phyloP scores from a whole-genome alignment of 345 rosid genomes.

The Ricinus communis region DNA sequence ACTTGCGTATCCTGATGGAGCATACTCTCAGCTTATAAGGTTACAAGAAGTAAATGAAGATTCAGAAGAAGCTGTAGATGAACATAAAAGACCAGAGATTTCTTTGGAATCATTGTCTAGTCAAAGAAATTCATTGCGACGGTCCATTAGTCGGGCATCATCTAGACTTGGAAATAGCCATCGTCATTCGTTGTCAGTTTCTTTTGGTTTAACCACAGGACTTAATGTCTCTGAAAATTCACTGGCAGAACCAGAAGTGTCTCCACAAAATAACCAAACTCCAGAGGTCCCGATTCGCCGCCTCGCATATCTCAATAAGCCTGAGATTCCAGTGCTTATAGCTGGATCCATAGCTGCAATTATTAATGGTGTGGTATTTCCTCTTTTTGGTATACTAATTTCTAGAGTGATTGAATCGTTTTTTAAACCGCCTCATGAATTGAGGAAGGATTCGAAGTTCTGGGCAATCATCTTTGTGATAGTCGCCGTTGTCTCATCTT shows the following conservation, averaged over 20 bases:
- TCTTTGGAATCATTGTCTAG: conserved; percentile 30
- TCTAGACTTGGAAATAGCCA: conserved; percentile 58
- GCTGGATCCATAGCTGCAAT: conserved; percentile 52
- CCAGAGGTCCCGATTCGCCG: conserved; percentile 53
- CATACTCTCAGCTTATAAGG: conserved; percentile 79
- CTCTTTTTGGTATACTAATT: conserved; percentile 54
- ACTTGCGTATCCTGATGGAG: conserved; percentile 67
- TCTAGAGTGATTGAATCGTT: conserved; percentile 55
- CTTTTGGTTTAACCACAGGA: conserved; percentile 61
- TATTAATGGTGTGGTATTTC: conserved; percentile 55
- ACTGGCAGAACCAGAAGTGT: conserved; percentile 22
- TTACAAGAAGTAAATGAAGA: conserved; percentile 62
- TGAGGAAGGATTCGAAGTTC: conserved; percentile 60
- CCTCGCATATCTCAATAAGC: conserved; percentile 72
- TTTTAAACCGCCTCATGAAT: conserved; percentile 51
- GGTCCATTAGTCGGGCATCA: conserved; percentile 60
- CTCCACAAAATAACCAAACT: conserved; percentile 26
- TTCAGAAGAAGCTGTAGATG: conserved; percentile 41
- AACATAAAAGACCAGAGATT: conserved; percentile 15
- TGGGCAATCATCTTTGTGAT: conserved; percentile 63
- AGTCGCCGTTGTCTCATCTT: conserved; percentile 51
- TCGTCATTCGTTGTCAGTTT: conserved; percentile 49
- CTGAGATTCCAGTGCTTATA: conserved; percentile 66
- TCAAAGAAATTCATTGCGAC: conserved; percentile 40
- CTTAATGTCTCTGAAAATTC: conserved; percentile 30